A percentile compares a stretch with the other conserved stretches of the same genome.
Conservation (phyloP, 2,329 filamentous ascomycete species). For the Escovopsis sp. region DNA sequence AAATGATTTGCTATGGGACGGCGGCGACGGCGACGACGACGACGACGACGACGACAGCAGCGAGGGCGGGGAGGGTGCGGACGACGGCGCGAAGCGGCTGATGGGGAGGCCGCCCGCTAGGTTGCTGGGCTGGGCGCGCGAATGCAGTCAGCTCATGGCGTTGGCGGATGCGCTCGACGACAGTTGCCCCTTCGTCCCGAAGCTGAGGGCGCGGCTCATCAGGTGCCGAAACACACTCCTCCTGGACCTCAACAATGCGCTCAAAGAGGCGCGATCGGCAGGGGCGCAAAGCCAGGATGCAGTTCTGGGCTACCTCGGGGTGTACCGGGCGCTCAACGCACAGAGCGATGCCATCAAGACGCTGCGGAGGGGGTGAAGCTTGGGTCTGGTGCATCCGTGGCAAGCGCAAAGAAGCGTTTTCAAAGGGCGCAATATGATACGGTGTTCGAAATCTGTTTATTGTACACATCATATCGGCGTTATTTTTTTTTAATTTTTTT, state of each 20-base stretch:
- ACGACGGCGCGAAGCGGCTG: slow-evolving; percentile 14
- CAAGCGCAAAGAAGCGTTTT: slow-evolving; percentile 6
- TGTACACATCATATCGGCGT: not conserved
- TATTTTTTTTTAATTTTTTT: not conserved
- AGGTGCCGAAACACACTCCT: slow-evolving; percentile 42
- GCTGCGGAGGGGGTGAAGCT: slow-evolving; percentile 22
- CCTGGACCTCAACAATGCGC: slow-evolving; percentile 37
- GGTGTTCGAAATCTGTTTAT: slow-evolving; percentile 16
- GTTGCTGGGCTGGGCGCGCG: slow-evolving; percentile 29
- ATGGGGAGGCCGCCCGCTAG: slow-evolving; percentile 33
- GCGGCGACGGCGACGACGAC: slow-evolving; percentile 22
- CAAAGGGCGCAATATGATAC: slow-evolving; percentile 21
- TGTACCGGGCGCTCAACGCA: slow-evolving; percentile 39
- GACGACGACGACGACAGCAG: slow-evolving; percentile 16
- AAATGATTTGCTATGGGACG: slow-evolving; percentile 1
- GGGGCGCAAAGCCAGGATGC: slow-evolving; percentile 28
- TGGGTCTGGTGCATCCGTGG: not conserved
- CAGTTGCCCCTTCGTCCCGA: slow-evolving; percentile 34
- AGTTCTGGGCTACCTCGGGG: slow-evolving; percentile 34
- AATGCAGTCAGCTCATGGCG: slow-evolving; percentile 28
- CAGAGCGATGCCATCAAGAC: slow-evolving; percentile 37
- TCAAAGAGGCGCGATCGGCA: slow-evolving; percentile 29
- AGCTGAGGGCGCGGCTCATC: slow-evolving; percentile 35
- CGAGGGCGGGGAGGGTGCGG: slow-evolving; percentile 20
- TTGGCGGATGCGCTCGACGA: slow-evolving; percentile 31